Base-by-base conservation (phyloP, 1,139 yeast species). In the Debaryomyces subglobosus region DNA sequence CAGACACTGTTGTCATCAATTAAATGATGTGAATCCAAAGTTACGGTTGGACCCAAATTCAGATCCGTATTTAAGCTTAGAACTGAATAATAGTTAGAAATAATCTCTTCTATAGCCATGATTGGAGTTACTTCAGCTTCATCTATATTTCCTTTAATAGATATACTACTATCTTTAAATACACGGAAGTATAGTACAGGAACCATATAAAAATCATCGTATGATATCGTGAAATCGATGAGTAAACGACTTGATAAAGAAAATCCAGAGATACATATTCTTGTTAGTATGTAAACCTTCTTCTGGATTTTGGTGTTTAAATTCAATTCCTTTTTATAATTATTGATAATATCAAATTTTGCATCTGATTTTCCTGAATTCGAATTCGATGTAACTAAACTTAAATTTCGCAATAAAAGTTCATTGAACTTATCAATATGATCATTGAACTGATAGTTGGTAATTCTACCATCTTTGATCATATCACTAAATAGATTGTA, bases 161-260 rank as follows among this genome's bases (percentile, higher is more conserved):
- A 13, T 16, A 15, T 34, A 9, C 38, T 42, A 18, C 29, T 21
- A 24, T 35, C 24, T 27, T 45, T 40, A 32, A 40, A 51, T 10
- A 54, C 43, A 15, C 66, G 59, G 45, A 69, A 67, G 46, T 65
- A 57, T 29, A 69, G 52, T 6, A 71, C 63, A 0, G 79, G 80
- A 1, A 64, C 72, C 30, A 45, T 49, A 51, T 68, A 74, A 43
- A 68, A 61, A 12, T 53, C 53, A 50, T 72, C 71, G 50, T 55
- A 72, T 1, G 66, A 59, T 2, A 73, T 49, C 1, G 73, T 65
- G 35, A 71, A 58, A 10, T 54, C 58, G 16, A 64, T 20, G 3
- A 43, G 36, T 20, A 40, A 40, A 32, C 36, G 6, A 4, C n/a
- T 32, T 12, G 15, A 5, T 15, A 40, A 21, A 16, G 15, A 25